Conservation (phyloP, 2,329 filamentous ascomycete genomes). For the Hypoxylon sp. region DNA sequence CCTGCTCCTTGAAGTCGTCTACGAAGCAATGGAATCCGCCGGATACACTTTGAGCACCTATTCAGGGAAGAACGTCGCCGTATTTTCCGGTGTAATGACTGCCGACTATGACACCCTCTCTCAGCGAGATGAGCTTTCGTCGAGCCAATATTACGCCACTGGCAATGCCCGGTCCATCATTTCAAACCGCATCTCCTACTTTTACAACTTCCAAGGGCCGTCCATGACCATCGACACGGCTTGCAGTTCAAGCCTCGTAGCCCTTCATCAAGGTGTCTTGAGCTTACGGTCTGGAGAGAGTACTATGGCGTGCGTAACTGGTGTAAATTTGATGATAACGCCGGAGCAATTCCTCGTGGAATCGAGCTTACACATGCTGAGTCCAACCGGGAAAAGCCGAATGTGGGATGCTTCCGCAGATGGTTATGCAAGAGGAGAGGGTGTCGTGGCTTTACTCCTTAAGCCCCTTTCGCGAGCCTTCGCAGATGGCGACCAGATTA, state of each 20-base stretch:
- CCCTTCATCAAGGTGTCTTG: slow-evolving; percentile 58
- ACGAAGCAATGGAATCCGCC: slow-evolving; percentile 56
- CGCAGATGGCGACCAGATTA: slow-evolving; percentile 63
- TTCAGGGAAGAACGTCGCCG: slow-evolving; percentile 51
- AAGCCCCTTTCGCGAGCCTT: slow-evolving; percentile 68
- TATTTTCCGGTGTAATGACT: slow-evolving; percentile 56
- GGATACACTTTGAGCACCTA: slow-evolving; percentile 51
- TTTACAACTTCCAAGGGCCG: slow-evolving; percentile 59
- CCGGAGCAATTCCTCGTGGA: slow-evolving; percentile 62
- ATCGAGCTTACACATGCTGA: slow-evolving; percentile 62
- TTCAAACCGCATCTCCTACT: slow-evolving; percentile 59
- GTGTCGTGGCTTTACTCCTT: slow-evolving; percentile 65
- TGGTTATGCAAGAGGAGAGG: slow-evolving; percentile 73
- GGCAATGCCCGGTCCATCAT: slow-evolving; percentile 56
- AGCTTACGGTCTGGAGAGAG: slow-evolving; percentile 60
- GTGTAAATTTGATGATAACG: slow-evolving; percentile 61
- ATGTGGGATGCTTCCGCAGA: slow-evolving; percentile 67
- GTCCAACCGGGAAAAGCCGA: slow-evolving; percentile 60
- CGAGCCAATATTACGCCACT: slow-evolving; percentile 54
- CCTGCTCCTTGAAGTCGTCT: slow-evolving; percentile 56
- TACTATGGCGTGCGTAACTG: slow-evolving; percentile 61
- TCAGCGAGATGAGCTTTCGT: slow-evolving; percentile 51
- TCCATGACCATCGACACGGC: slow-evolving; percentile 60
- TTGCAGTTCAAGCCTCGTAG: slow-evolving; percentile 59
- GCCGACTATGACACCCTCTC: slow-evolving; percentile 54